A percentile compares a stretch with the other conserved stretches of the same genome.
Evolutionary conservation across 75 land plant genomes (phyloP).

Genomic region (Picea glauca): DNA sequence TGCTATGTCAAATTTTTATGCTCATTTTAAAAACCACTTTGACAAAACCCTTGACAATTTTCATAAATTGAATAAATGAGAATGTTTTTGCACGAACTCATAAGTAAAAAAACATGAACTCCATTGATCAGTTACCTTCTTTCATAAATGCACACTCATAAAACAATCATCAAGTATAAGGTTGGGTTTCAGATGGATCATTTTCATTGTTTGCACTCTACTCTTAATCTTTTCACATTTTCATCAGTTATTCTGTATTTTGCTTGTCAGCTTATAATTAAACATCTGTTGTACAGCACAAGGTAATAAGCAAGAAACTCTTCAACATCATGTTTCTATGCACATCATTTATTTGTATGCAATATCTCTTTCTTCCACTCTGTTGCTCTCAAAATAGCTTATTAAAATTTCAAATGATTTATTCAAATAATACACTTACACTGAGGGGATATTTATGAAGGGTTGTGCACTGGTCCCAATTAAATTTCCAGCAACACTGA

Average conservation of each 20-base stretch:
- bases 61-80: background rate
- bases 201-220: no score
- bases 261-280: no score
- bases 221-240: no score
- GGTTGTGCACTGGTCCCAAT: background rate
- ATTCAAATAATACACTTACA: background rate
- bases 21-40: background rate
- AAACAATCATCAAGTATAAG: background rate
- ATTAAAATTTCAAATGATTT: no score
- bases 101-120: background rate
- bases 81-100: background rate
- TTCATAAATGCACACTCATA: background rate
- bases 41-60: background rate
- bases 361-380: no score
- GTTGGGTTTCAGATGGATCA: background rate
- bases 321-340: no score
- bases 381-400: no score
- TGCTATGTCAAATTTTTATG: background rate
- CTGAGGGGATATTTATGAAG: background rate
- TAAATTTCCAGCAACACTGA: background rate
- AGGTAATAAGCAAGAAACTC: no score
- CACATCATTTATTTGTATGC: no score
- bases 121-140: background rate
- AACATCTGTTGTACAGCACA: no score
- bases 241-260: no score